phyloP scores from a whole-genome alignment of 805 yeast species.

The Nakazawaea wyomingensis region DNA sequence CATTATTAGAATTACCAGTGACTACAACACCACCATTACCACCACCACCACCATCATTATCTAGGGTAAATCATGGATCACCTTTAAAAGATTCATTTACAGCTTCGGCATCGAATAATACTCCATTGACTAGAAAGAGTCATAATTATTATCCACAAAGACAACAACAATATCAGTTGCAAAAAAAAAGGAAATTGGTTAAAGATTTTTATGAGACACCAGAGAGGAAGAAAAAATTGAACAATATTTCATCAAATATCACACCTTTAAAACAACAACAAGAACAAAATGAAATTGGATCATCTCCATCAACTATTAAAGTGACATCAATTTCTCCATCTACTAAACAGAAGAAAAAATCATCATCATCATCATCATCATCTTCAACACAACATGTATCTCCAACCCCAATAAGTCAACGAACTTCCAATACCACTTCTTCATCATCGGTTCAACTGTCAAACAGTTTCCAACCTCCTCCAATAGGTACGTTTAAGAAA shows the following conservation, averaged over 20 bases:
- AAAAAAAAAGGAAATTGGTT: conserved; percentile 1
- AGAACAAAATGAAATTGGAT: neutral
- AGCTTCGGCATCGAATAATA: neutral
- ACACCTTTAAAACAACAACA: too few species aligned
- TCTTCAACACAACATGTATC: conserved; percentile 1
- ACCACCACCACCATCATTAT: conserved; percentile 4
- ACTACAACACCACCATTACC: conserved; percentile 10
- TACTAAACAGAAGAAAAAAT: conserved; percentile 8
- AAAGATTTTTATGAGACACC: conserved; percentile 12
- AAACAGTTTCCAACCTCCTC: conserved; percentile 9
- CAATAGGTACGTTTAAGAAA: conserved; percentile 13
- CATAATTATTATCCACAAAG: too few species aligned
- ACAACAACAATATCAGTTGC: neutral
- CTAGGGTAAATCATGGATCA: conserved; percentile 4
- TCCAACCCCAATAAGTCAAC: conserved; percentile 10
- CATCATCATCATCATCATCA: too few species aligned
- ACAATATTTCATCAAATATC: too few species aligned
- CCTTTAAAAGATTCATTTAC: conserved; percentile 9
- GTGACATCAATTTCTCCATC: conserved; percentile 10
- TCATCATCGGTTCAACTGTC: neutral
- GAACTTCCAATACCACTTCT: neutral
- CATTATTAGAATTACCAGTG: conserved; percentile 11
- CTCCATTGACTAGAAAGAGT: conserved; percentile 5
- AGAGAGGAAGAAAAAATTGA: conserved; percentile 3
- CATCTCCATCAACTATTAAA: conserved; percentile 13